A percentile compares a stretch with the other conserved stretches of the same genome.
Conservation (phyloP, 805 yeast genomes). For the Kodamaea hsintzibuensis region DNA sequence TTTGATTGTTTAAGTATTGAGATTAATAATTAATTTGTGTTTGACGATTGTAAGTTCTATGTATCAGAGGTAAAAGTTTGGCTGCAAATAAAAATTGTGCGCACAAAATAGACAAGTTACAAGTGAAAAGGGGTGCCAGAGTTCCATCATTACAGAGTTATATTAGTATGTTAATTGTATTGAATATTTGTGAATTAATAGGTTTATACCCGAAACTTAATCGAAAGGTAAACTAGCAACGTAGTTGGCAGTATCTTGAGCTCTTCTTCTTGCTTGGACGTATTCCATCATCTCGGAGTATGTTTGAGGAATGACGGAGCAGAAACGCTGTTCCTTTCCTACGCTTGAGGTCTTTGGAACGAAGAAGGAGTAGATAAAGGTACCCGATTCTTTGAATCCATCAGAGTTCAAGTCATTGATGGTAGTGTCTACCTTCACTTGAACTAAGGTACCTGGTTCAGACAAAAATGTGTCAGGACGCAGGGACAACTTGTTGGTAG, state of each 20-base stretch:
- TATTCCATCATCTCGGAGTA: constrained; percentile 92
- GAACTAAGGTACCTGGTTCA: constrained; percentile 84
- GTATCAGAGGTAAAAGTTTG: background rate
- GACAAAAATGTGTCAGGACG: constrained; percentile 61
- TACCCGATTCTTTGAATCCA: constrained; percentile 71
- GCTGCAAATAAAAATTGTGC: background rate
- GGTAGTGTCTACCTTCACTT: constrained; percentile 82
- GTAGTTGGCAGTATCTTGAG: constrained; percentile 74
- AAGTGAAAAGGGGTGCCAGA: too few relatives aligned
- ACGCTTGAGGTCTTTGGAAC: constrained; percentile 61
- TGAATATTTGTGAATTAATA: background rate
- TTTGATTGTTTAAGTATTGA: constrained; percentile 1
- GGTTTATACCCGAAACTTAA: background rate
- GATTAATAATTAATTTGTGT: background rate
- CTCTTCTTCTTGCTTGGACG: constrained; percentile 88
- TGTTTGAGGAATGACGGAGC: constrained; percentile 81
- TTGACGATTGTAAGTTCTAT: background rate
- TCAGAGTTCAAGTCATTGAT: constrained; percentile 69
- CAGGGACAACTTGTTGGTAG: constrained; percentile 55
- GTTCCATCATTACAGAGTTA: too few relatives aligned
- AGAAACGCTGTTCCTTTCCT: constrained; percentile 54
- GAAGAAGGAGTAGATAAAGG: constrained; percentile 85
- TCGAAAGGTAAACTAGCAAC: constrained; percentile 39
- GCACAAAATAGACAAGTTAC: background rate
- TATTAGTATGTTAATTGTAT: background rate